Evolutionary conservation across 495 filamentous ascomycete species (phyloP), one percentile per base, ranked within the genome.

Genomic region (Xylaria nigripes): DNA sequence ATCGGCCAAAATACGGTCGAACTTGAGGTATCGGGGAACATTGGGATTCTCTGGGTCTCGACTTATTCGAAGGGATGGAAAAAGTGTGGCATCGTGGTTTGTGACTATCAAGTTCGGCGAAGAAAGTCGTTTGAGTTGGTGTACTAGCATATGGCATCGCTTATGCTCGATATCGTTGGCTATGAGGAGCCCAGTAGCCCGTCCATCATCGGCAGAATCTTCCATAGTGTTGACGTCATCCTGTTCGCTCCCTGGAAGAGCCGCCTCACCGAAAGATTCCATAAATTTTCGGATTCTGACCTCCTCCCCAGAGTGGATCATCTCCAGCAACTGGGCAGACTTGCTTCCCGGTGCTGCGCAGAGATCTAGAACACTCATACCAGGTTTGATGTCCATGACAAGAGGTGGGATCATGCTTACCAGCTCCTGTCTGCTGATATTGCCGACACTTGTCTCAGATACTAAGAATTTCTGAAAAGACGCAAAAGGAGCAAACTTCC

Each of bases 371-470:
- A 95, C 90, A 8, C 81, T 81, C 87, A 96, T 95, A 32, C 90
- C 89, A 18, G 94, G 90, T 48, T 81, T 80, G 25, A 95, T 70
- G 64, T 96, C 92, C 79, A 97, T 87, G 54, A 97, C 73, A 47
- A 97, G 81, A 21, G 94, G 94, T 22, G 93, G 93, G 57, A 98
- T 96, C 93, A 98, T 98, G 76, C 88, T 94, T 56, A 98, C 93
- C 19, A 92, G 82, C 72, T 98, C 93, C 70, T 98, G 93, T 61
- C 93, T 81, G 68, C 85, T 94, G 65, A 98, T 97, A 65, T 97
- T 98, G 63, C 93, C 93, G 48, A 96, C 88, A 43, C 86, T 89
- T 10, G 93, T 96, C 75, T 98, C 93, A 23, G 90, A 91, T 21
- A 98, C 93, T n/a, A 98, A 74, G 76, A 95, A 98, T 66, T 93